Percentiles rank a stretch among this genome's conserved stretches.
These are phyloP conservation scores for Cucurbita argyrosperma DNA, from an alignment of 306 rosid genomes.

Conservation along the genomic window DNA sequence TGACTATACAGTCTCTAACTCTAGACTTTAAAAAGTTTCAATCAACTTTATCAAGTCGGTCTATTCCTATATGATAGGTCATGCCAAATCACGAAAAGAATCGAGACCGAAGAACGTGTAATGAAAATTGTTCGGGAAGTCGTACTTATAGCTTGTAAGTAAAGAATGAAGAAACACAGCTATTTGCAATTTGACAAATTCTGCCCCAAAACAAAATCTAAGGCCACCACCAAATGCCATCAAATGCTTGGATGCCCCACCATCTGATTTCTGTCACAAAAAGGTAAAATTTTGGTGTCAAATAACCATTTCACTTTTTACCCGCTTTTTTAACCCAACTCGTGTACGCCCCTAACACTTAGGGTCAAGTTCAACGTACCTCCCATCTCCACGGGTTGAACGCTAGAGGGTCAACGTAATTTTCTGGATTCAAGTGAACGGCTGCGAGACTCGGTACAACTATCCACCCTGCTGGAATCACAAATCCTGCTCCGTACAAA, in stretches of 20 bases:
- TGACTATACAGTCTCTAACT: no score
- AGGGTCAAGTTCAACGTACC: constrained; percentile 18
- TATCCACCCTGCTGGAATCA: constrained; percentile 88
- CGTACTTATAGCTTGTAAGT: constrained; percentile 49
- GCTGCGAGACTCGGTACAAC: constrained; percentile 72
- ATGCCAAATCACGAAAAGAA: no score
- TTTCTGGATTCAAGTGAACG: constrained; percentile 68
- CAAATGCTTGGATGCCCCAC: constrained; percentile 54
- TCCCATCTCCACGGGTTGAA: constrained; percentile 85
- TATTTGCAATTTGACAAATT: constrained; percentile 84
- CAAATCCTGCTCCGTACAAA: constrained; percentile 24
- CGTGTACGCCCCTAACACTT: no score
- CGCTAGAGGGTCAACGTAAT: constrained; percentile 59
- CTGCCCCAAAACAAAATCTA: constrained; percentile 94
- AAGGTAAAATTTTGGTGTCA: no score
- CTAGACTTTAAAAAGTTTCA: no score
- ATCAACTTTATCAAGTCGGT: no score
- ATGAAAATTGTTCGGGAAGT: no score
- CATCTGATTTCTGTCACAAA: constrained; percentile 32
- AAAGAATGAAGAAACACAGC: constrained; percentile 79
- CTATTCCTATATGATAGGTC: no score
- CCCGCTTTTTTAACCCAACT: no score
- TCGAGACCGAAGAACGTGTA: no score
- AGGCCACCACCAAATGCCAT: constrained; percentile 98
- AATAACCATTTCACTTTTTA: no score